Percentiles rank a stretch among this genome's conserved stretches.
These are phyloP conservation scores for Agrocybe praecox DNA, from an alignment of 768 basidiomycete genomes.

Conservation along the genomic window DNA sequence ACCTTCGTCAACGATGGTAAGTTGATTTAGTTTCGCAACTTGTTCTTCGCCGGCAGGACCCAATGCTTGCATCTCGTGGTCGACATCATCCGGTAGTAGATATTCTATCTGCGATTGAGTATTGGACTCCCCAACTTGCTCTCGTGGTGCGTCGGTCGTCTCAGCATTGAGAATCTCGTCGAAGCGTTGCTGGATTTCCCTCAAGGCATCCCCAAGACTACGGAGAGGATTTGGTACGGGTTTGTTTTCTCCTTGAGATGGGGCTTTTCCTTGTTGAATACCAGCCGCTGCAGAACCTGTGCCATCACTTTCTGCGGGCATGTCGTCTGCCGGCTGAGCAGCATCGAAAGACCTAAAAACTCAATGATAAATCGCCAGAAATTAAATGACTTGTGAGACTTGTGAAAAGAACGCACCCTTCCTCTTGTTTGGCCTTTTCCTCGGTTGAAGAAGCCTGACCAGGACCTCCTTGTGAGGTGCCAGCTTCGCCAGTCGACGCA, in stretches of 20 bases:
- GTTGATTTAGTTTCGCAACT: constrained; percentile 77
- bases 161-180: constrained; percentile 71
- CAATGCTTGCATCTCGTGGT: constrained; percentile 83
- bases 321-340: constrained; percentile 11
- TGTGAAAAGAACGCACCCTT: constrained; percentile 33
- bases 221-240: constrained; percentile 60
- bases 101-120: constrained; percentile 71
- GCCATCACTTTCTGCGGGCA: constrained; percentile 13
- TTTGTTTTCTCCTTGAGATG: constrained; percentile 40
- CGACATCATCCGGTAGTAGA: constrained; percentile 65
- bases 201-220: constrained; percentile 80
- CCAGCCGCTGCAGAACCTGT: constrained; percentile 41
- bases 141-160: constrained; percentile 30
- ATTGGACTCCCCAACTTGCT: constrained; percentile 38
- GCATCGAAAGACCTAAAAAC: constrained; percentile 9
- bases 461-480: constrained; percentile 27
- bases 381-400: too few species aligned
- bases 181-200: constrained; percentile 81
- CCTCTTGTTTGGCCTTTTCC: constrained; percentile 27
- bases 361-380: too few species aligned
- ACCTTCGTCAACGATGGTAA: constrained; percentile 73
- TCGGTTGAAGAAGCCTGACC: constrained; percentile 30
- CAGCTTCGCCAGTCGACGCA: constrained; percentile 31
- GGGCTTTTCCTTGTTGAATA: constrained; percentile 44
- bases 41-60: constrained; percentile 87